A percentile compares a stretch with the other conserved stretches of the same genome.
These are phyloP conservation scores for Epipyxis sp. DNA, from an alignment of 108 stramenopile genomes.

Conservation along the genomic window DNA sequence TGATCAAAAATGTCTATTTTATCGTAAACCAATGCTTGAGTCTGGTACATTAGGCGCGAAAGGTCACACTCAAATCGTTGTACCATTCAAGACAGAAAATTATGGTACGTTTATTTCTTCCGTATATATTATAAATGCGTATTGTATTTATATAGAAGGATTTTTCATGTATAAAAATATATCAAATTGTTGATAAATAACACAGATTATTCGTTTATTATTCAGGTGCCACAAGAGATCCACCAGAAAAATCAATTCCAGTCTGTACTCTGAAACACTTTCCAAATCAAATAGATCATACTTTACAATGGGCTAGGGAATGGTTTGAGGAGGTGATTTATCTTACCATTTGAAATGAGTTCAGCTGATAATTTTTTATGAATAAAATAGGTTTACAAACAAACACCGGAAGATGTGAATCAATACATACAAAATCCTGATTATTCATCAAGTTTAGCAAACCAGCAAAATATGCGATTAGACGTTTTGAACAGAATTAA, in stretches of 20 bases:
- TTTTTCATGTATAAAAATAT: no score
- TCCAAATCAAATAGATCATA: slow-evolving; percentile 96
- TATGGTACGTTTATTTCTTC: no score
- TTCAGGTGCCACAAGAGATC: slow-evolving; percentile 92
- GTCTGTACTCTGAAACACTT: slow-evolving; percentile 99
- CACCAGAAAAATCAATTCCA: slow-evolving; percentile 94
- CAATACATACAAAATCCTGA: slow-evolving; percentile 72
- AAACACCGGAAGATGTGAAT: slow-evolving; percentile 89
- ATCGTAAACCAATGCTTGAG: slow-evolving; percentile 94
- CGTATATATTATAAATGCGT: no score
- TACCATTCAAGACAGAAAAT: slow-evolving; percentile 91
- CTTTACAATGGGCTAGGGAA: slow-evolving; percentile 96
- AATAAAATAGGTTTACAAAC: no score
- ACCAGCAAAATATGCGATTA: slow-evolving; percentile 81
- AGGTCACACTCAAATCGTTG: slow-evolving; percentile 92
- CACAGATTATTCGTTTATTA: no score
- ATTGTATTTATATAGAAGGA: no score
- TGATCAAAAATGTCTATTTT: slow-evolving; percentile 90
- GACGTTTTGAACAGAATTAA: slow-evolving; percentile 77
- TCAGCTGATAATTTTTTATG: no score
- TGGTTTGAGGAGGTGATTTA: slow-evolving; percentile 96
- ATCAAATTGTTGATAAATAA: no score
- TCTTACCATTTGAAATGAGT: no score
- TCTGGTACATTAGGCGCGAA: slow-evolving; percentile 96
- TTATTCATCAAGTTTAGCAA: slow-evolving; percentile 68